Percentiles rank a stretch among this genome's conserved stretches.
Evolutionary conservation across 192 early-diverging fungal genomes (phyloP).

Genomic region (Rhizophagus sp.): DNA sequence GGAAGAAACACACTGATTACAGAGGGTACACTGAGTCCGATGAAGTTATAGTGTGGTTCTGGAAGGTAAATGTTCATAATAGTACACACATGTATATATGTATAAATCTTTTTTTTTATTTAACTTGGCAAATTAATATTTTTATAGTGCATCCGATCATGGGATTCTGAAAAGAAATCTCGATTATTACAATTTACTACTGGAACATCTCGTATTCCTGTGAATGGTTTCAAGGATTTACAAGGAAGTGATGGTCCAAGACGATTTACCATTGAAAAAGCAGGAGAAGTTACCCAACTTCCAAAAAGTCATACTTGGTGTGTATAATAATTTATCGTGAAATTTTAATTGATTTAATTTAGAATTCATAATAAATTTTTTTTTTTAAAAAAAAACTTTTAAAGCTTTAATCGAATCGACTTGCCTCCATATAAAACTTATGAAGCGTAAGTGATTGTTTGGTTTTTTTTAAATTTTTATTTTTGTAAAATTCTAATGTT

Average conservation of each 20-base stretch:
- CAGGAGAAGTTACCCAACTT: conserved; percentile 79
- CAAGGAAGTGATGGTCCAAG: conserved; percentile 96
- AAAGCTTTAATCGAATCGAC: conserved; percentile 94
- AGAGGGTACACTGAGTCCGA: conserved; percentile 97
- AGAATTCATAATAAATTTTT: not conserved
- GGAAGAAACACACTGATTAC: conserved; percentile 99
- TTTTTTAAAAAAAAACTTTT: not conserved
- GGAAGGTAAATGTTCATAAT: conserved; percentile 61
- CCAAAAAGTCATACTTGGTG: conserved; percentile 96
- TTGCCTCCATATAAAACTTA: conserved; percentile 89
- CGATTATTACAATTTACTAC: conserved; percentile 97
- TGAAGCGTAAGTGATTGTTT: conserved; percentile 48
- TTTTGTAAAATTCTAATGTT: conserved; percentile 30
- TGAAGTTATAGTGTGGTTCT: conserved; percentile 95
- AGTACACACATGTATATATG: not conserved
- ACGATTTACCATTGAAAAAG: conserved; percentile 94
- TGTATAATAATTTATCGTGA: conserved; percentile 22
- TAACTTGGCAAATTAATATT: too few relatives aligned
- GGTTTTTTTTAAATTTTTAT: not conserved
- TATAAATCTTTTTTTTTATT: not conserved
- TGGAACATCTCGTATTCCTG: conserved; percentile 95
- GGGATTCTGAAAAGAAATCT: conserved; percentile 93
- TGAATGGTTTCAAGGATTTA: conserved; percentile 98
- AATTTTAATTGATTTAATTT: not conserved
- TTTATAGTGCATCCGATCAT: conserved; percentile 67